Evolutionary conservation across 768 basidiomycete species (phyloP).

Genomic region (Serendipita sp.): DNA sequence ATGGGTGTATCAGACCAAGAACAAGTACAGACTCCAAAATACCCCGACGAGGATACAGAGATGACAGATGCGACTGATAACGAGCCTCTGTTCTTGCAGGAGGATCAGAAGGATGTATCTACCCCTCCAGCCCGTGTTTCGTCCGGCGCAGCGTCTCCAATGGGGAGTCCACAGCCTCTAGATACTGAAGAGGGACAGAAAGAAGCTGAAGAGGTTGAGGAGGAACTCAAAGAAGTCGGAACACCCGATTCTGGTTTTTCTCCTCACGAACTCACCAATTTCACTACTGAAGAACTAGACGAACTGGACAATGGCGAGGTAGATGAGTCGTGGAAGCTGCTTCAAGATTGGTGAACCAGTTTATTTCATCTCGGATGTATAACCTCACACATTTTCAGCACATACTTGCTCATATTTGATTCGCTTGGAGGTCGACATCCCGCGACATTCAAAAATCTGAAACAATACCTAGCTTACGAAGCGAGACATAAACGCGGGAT

Average conservation of each 20-base stretch:
- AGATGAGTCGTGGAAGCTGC: not conserved
- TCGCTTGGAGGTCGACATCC: constrained; percentile 67
- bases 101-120: not conserved
- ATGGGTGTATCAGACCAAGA: constrained; percentile 21
- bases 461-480: constrained; percentile 55
- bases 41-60: not conserved
- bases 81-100: not conserved
- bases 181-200: not conserved
- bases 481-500: constrained; percentile 52
- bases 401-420: constrained; percentile 77
- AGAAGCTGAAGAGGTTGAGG: not conserved
- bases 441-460: constrained; percentile 43
- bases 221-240: not conserved
- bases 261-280: not conserved
- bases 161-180: no score
- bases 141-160: no score
- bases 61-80: not conserved
- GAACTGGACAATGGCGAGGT: no score
- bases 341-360: not conserved
- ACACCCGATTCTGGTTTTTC: not conserved
- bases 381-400: constrained; percentile 25
- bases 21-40: not conserved
- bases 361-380: not conserved
- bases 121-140: no score
- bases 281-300: not conserved